Evolutionary conservation across 306 rosid genomes (phyloP).

Genomic region (Cicer pinnatifidum): DNA sequence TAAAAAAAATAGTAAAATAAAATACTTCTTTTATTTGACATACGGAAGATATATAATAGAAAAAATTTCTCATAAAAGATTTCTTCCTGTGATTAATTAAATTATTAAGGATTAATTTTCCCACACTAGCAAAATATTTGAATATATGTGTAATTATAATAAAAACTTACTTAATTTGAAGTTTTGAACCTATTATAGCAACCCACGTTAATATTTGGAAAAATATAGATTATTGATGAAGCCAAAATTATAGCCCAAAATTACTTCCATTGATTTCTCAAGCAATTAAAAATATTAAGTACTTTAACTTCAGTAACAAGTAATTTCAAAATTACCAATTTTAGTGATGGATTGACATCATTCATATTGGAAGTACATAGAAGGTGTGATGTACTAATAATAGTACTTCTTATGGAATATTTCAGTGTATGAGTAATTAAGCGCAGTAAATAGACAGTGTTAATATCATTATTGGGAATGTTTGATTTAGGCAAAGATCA

Average conservation of each 20-base stretch:
- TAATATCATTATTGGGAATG: background rate
- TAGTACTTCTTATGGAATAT: background rate
- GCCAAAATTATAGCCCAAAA: background rate
- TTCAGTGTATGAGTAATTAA: background rate
- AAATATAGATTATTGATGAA: background rate
- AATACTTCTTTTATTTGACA: too few relatives aligned
- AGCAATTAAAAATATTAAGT: background rate
- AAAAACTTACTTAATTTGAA: background rate
- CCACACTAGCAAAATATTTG: background rate
- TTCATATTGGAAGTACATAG: background rate
- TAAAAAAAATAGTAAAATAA: background rate
- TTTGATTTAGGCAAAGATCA: conserved; percentile 34
- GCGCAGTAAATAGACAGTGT: background rate
- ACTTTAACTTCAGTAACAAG: background rate
- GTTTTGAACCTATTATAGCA: background rate
- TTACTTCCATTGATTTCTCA: conserved; percentile 17
- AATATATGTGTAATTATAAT: background rate
- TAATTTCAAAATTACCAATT: background rate
- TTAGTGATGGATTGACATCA: background rate
- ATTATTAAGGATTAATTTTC: background rate
- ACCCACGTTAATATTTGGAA: background rate
- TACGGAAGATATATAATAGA: background rate
- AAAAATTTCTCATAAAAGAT: background rate
- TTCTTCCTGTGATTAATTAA: background rate
- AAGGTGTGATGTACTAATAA: conserved; percentile 11